Evolutionary conservation across 805 yeast species (phyloP).

Genomic region (Metschnikowia santaceciliae): DNA sequence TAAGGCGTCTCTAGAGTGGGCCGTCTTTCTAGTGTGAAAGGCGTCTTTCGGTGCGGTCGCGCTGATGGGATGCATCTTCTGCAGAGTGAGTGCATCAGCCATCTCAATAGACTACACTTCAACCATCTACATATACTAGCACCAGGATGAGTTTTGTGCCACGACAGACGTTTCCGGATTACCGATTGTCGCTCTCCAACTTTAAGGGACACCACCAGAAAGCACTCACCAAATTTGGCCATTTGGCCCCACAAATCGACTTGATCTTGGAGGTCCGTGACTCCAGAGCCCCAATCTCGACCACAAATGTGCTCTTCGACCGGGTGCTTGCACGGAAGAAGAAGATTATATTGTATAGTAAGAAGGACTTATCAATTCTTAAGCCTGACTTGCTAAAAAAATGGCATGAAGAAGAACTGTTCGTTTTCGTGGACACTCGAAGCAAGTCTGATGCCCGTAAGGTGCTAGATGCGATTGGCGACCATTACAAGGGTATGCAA

Average conservation of each 20-base stretch:
- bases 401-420: slow-evolving; percentile 36
- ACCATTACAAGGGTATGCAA: slow-evolving; percentile 40
- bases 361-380: slow-evolving; percentile 58
- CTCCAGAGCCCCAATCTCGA: slow-evolving; percentile 81
- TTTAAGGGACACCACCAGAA: slow-evolving; percentile 89
- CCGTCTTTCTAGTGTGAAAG: not conserved
- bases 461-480: slow-evolving; percentile 48
- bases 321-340: slow-evolving; percentile 52
- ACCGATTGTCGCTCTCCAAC: slow-evolving; percentile 65
- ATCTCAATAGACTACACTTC: not conserved
- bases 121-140: not conserved
- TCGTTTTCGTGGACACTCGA: slow-evolving; percentile 56
- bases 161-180: slow-evolving; percentile 66
- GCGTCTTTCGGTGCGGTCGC: not conserved
- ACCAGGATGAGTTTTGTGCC: slow-evolving; percentile 54
- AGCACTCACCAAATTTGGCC: slow-evolving; percentile 65
- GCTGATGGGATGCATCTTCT: not conserved
- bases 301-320: slow-evolving; percentile 78
- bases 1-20: not conserved
- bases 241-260: slow-evolving; percentile 75
- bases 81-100: slow-evolving; percentile 1
- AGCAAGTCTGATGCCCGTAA: slow-evolving; percentile 45
- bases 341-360: slow-evolving; percentile 70
- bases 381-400: slow-evolving; percentile 28
- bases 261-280: slow-evolving; percentile 83